These are phyloP conservation scores for Penicillium sp. DNA, from an alignment of 2,329 filamentous ascomycete genomes.

Conservation along the genomic window DNA sequence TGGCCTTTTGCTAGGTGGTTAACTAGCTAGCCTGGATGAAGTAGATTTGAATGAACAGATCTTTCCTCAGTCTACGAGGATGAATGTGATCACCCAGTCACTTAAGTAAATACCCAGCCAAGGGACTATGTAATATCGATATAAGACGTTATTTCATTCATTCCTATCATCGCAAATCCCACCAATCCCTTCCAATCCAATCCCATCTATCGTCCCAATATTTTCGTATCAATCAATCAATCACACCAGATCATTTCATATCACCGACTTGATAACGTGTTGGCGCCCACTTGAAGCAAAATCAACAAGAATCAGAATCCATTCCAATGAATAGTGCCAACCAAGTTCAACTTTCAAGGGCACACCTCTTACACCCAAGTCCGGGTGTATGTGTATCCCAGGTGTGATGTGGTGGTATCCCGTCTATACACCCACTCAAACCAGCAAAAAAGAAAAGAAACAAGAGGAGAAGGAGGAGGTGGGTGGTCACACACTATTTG, in stretches of 20 bases:
- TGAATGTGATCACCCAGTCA: not conserved
- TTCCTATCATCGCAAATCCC: conserved; percentile 6
- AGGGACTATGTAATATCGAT: not conserved
- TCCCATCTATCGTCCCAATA: not conserved
- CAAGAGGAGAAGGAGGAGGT: conserved; percentile 6
- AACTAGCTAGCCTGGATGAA: not conserved
- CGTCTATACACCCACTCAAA: conserved; percentile 9
- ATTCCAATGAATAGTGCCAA: conserved; percentile 13
- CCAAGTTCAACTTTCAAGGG: conserved; percentile 1
- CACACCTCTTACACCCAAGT: not conserved
- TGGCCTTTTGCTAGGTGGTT: not conserved
- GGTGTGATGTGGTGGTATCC: not conserved
- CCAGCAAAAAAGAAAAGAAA: not conserved
- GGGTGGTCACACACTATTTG: conserved; percentile 53
- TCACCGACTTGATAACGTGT: conserved; percentile 19
- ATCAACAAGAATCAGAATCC: conserved; percentile 22
- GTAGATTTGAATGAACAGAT: conserved; percentile 10
- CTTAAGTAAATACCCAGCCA: not conserved
- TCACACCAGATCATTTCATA: conserved; percentile 20
- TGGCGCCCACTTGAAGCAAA: conserved; percentile 27
- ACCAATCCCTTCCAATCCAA: not conserved
- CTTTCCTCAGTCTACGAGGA: not conserved
- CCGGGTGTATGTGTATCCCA: not conserved
- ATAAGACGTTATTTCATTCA: conserved; percentile 12
- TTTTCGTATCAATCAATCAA: conserved; percentile 2